A percentile compares a stretch with the other conserved stretches of the same genome.
Evolutionary conservation across 768 basidiomycete genomes (phyloP).

Genomic region (Psilocybe azurescens): DNA sequence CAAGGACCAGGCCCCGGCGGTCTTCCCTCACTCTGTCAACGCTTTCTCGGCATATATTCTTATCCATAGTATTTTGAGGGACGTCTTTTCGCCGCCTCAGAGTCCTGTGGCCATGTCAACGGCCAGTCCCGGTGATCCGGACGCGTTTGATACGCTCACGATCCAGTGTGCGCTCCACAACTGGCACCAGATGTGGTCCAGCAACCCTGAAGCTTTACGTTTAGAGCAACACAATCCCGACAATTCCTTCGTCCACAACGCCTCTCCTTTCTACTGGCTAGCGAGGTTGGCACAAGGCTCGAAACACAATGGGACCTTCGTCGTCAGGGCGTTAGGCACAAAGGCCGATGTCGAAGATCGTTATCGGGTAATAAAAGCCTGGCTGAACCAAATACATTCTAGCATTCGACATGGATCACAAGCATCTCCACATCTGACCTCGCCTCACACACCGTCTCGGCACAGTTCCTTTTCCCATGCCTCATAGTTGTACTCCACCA

Average conservation of each 20-base stretch:
- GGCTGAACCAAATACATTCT: slow-evolving; percentile 52
- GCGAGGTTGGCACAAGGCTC: slow-evolving; percentile 59
- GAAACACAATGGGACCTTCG: slow-evolving; percentile 49
- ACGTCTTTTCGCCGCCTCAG: slow-evolving; percentile 35
- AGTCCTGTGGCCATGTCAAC: neutral
- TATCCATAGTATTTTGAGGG: slow-evolving; percentile 49
- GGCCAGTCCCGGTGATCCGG: slow-evolving; percentile 7
- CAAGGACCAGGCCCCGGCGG: slow-evolving; percentile 34
- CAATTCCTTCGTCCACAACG: slow-evolving; percentile 46
- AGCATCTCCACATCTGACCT: slow-evolving; percentile 36
- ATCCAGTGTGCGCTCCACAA: slow-evolving; percentile 61
- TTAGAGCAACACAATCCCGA: slow-evolving; percentile 32
- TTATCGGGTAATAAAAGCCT: slow-evolving; percentile 53
- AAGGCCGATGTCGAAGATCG: slow-evolving; percentile 38
- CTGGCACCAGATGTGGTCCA: slow-evolving; percentile 63
- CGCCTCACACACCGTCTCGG: slow-evolving; percentile 10
- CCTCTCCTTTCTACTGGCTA: slow-evolving; percentile 68
- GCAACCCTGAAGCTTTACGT: slow-evolving; percentile 38
- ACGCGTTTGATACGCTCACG: slow-evolving; percentile 26
- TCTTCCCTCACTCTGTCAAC: slow-evolving; percentile 36
- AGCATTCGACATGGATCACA: slow-evolving; percentile 50
- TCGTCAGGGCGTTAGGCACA: slow-evolving; percentile 19
- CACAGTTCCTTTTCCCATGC: slow-evolving; percentile 21
- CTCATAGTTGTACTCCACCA: slow-evolving; percentile 8
- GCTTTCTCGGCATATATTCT: slow-evolving; percentile 51